phyloP scores from a whole-genome alignment of 2,329 filamentous ascomycete genomes.

The Fusarium setosum region DNA sequence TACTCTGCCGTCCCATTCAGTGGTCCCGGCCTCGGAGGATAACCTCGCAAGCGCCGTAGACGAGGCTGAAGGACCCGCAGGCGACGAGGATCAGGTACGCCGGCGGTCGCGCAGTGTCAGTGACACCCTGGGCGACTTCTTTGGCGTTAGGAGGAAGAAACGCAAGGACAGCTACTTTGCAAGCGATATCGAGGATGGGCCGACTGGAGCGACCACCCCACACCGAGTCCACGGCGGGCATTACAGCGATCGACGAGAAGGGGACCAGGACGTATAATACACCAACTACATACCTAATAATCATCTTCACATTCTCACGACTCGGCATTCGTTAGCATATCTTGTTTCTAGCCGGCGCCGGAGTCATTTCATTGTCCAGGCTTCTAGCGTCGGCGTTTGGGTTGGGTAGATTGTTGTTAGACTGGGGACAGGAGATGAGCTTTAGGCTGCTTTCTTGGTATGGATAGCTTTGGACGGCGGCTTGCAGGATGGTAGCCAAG shows the following conservation, averaged over 20 bases:
- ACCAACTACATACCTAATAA: constrained; percentile 23
- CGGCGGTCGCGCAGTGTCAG: constrained; percentile 54
- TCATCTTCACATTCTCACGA: constrained; percentile 26
- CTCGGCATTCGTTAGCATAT: constrained; percentile 30
- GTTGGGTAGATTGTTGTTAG: constrained; percentile 29
- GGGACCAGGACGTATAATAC: constrained; percentile 17
- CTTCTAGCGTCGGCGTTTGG: constrained; percentile 45
- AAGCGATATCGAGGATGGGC: constrained; percentile 37
- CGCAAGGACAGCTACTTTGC: constrained; percentile 37
- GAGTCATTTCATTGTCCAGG: constrained; percentile 36
- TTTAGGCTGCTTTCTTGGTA: constrained; percentile 23
- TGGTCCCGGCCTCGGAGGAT: constrained; percentile 42
- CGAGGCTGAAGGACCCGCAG: constrained; percentile 24
- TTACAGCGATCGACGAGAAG: constrained; percentile 9
- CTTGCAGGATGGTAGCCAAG: constrained; percentile 3
- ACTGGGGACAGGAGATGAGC: constrained; percentile 8
- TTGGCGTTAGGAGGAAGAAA: constrained; percentile 50
- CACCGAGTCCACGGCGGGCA: constrained; percentile 8
- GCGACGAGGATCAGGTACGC: constrained; percentile 34
- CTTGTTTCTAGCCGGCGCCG: constrained; percentile 32
- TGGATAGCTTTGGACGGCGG: constrained; percentile 15
- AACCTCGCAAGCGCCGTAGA: constrained; percentile 35
- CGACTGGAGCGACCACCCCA: constrained; percentile 9
- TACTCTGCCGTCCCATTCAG: constrained; percentile 29
- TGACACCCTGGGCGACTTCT: constrained; percentile 55